phyloP scores from a whole-genome alignment of 345 rosid species.

The Cardamine occulta region DNA sequence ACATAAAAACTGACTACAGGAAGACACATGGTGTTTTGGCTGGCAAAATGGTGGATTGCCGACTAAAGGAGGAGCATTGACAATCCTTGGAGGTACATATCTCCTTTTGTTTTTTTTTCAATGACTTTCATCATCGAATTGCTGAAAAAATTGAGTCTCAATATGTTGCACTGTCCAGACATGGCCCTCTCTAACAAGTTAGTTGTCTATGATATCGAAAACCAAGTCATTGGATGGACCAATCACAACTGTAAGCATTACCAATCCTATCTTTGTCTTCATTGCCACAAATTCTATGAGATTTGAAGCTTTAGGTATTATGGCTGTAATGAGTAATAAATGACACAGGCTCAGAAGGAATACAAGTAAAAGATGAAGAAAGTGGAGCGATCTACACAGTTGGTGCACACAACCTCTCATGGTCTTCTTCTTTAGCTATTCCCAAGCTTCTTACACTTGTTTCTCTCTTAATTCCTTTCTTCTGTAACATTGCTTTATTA shows the following conservation, averaged over 20 bases:
- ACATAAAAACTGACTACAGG: constrained; percentile 49
- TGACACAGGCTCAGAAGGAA: constrained; percentile 72
- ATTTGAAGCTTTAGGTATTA: neutral
- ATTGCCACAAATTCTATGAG: neutral
- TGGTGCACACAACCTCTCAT: constrained; percentile 60
- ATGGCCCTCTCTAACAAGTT: constrained; percentile 89
- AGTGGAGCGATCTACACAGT: constrained; percentile 58
- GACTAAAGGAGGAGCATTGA: constrained; percentile 53
- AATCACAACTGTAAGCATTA: constrained; percentile 78
- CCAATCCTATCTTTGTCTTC: neutral
- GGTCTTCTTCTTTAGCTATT: constrained; percentile 44
- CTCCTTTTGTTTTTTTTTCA: neutral
- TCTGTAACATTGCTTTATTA: constrained; percentile 47
- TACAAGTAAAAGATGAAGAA: constrained; percentile 67
- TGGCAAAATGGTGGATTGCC: constrained; percentile 70
- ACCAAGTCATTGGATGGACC: constrained; percentile 90
- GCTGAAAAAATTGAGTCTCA: neutral
- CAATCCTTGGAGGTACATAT: constrained; percentile 79
- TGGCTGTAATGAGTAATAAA: constrained; percentile 10
- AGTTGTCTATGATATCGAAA: constrained; percentile 80
- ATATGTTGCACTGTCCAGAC: constrained; percentile 51
- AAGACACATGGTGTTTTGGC: constrained; percentile 74
- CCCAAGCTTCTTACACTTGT: constrained; percentile 47
- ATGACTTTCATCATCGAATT: neutral
- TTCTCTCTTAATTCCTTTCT: constrained; percentile 45